Base-by-base conservation (phyloP, 306 rosid species). In the Benincasa hispida region DNA sequence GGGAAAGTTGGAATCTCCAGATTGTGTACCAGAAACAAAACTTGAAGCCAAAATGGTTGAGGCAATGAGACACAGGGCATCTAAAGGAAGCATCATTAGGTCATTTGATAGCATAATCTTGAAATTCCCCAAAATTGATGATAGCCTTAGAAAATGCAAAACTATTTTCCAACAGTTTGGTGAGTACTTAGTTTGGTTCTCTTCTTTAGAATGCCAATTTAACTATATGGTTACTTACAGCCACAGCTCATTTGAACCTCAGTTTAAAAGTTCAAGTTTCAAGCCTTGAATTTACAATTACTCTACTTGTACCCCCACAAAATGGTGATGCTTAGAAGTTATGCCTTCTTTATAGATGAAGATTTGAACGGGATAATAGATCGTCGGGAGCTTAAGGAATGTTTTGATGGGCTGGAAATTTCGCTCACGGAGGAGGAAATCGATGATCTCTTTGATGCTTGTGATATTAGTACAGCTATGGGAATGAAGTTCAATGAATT, bases 111-210 rank as follows among this genome's bases (percentile, higher is more conserved):
- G 83, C 80, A 77, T 94, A 76, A 90, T 94, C 86, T 85, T 94
- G 87, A 92, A 94, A 70, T 94, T 94, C 74, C 97, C 93, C 34
- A 94, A 94, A 88, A 90, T 94, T 32, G 99, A 92, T 32, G 95
- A 86, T 80, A 94, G 88, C 85, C 86, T 94, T 32, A 83, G 95
- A 80, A 94, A 87, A 61, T 94, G 99, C 92, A 87, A 84, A 85
- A 83, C 84, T 62, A 90, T 82, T 79, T 94, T 90, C 60, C 80
- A 90, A 87, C 87, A 87, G 80, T 94, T 94, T 76, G 99, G 98
- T 93, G 76, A 79, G 92, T 81, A 69, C 67, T 27, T 19, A 0
- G 19, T 25, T 25, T 59, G 35, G n/a, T 56, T 56, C 30, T 56
- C 35, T 59, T 59, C 65, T 5, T 59, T 59, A 59, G 28, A 59